Evolutionary conservation across 331 rosid species (phyloP), one percentile per base, ranked within the genome.

Genomic region (Ulmus americana): DNA sequence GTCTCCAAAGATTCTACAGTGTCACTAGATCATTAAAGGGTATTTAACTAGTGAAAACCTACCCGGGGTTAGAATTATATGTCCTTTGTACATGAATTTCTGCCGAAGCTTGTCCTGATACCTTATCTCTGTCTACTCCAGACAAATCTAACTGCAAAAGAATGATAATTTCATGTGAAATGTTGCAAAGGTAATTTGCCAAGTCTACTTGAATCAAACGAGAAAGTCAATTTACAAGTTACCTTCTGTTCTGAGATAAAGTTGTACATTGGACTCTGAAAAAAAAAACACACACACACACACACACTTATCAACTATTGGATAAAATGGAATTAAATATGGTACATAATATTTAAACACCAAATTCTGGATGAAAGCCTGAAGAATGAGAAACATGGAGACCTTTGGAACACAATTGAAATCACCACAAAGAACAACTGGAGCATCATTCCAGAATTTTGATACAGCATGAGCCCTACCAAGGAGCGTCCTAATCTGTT

Each of bases 341-440:
- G 51, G 55, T 12, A 69, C 8, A n/a, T 47, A n/a, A 47, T 14
- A 67, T 59, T 10, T 38, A 10, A 47, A 12, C 46, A 44, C 1
- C 18, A 40, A 42, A 51, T 28, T 38, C 20, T 10, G 58, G 43
- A 68, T n/a, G 16, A 68, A 71, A 74, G 63, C 60, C 62, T 38
- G 13, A 64, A 45, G 55, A 7, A 64, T 74, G 62, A 55, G 44
- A 45, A 59, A 78, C 73, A 54, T 28, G 58, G 56, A 55, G 69
- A 92, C 98, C 97, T 92, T 89, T 1, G 97, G 98, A 12, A 95
- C 88, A 76, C 95, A 92, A 76, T 92, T 92, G 72, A 85, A 92
- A 83, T 92, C 98, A 65, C 98, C 97, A 58, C 98, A 92, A 65
- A 89, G 72, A 74, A 89, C 87, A 67, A 92, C 60, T 39, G 97